Evolutionary conservation across 306 rosid species (phyloP).

Genomic region (Phaseolus lunatus): DNA sequence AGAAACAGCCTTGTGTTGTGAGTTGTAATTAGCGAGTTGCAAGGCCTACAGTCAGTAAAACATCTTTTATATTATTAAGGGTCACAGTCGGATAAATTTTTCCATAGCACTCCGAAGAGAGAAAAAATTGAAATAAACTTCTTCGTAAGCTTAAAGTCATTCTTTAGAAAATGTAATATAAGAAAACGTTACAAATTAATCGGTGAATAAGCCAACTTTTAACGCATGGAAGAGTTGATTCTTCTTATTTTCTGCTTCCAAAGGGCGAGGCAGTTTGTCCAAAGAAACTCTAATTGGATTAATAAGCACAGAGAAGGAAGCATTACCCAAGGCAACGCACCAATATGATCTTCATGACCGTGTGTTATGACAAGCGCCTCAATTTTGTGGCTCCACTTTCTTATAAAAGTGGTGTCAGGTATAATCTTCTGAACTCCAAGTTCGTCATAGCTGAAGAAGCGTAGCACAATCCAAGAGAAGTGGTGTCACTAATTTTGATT

Average conservation of each 20-base stretch:
- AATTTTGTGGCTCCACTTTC: slow-evolving; percentile 18
- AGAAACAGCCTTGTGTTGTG: not conserved
- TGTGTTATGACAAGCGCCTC: slow-evolving; percentile 9
- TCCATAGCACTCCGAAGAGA: no score
- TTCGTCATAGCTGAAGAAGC: not conserved
- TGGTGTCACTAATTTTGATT: not conserved
- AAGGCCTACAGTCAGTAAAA: not conserved
- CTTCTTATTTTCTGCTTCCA: no score
- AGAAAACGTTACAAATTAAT: no score
- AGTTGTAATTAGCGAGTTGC: not conserved
- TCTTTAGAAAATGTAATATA: no score
- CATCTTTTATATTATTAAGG: not conserved
- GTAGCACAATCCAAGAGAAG: not conserved
- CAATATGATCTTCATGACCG: slow-evolving; percentile 25
- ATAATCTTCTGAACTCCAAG: slow-evolving; percentile 22
- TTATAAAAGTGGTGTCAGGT: slow-evolving; percentile 5
- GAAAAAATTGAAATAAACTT: no score
- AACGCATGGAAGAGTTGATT: no score
- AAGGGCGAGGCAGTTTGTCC: no score
- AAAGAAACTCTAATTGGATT: no score
- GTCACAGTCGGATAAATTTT: no score
- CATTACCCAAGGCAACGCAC: slow-evolving; percentile 27
- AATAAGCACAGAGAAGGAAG: not conserved
- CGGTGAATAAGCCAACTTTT: no score
- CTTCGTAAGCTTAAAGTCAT: no score